Base-by-base conservation (phyloP, 805 yeast species). In the Candida coquimbonensis region DNA sequence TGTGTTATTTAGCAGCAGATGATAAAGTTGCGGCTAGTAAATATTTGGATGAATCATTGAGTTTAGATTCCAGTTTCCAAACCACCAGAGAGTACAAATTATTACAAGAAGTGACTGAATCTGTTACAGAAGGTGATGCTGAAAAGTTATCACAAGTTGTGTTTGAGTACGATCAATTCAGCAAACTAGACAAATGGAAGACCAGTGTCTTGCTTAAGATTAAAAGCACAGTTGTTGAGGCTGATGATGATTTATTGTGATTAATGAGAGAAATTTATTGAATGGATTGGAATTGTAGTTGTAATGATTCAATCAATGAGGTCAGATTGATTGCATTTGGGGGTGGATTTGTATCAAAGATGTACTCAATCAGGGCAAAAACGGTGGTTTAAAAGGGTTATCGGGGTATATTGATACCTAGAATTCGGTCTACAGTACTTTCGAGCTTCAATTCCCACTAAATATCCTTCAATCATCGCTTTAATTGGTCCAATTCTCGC, bases 101-200 rank as follows among this genome's bases (percentile, higher is more conserved):
- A 51, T 68, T 86, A 35, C 69, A 68, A 48, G 86, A 81, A 41
- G 63, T 93, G 33, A 70, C 87, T 32, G 83, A 80, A 36, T 80
- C 91, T n/a, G 81, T 86, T 43, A 76, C 80, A 44, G 82, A 80
- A 44, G 93, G 93, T 39, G 96, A 90, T 60, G 69, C 82, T 35
- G 90, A 91, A 58, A 74, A 70, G 40, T 78, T 88, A 57, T 77
- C 91, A 4, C 81, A 80, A 53, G 77, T 79, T 53, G 81, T 90
- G 19, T 85, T 74, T 60, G 93, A 86, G 52, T 93, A 69, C 58
- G 98, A 93, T 63, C 95, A 87, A 63, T 89, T 85, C 64, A 72
- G 81, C 52, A 88, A 88, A 64, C 77, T 93, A 46, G 99, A 93
- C 62, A 87, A 84, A 59, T 84, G 96, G 83, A 88, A 87, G 70